Base-by-base conservation (phyloP, 495 filamentous ascomycete genomes). In the Symbiotaphrina buchneri region DNA sequence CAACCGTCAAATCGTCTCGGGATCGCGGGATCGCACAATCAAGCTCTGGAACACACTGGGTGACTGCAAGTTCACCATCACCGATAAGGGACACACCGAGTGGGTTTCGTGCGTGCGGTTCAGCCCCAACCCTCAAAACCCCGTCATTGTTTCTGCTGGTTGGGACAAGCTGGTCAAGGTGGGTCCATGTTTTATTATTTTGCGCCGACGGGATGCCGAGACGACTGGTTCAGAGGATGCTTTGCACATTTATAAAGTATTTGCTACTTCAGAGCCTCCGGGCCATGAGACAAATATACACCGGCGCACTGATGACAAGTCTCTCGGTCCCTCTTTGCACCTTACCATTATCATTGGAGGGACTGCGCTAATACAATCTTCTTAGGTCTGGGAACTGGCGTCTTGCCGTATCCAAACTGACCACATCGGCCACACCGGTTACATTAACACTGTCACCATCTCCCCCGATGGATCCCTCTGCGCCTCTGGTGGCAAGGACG, bases 91-190 rank as follows among this genome's bases (percentile, higher is more conserved):
- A 48, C 87, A 99, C 64, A 78, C 81, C 55, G 87, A 99, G 61
- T 99, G 87, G 87, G 90, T 94, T 38, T 93, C 83, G 37, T 95
- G 90, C 65, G 87, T 99, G 38, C 76, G 87, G 52, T 99, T 99
- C 78, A 84, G 75, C 67, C 87, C 87, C 45, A 99, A 99, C 68
- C 87, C 87, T 45, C 84, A 94, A 68, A 95, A 95, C 71, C 85
- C 87, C 45, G 87, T 99, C 51, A 99, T 99, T 56, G 87, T 99
- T 53, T 87, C 78, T 54, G 75, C 76, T 58, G 83, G 83, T 47
- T 99, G 87, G 90, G 87, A 99, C 68, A 99, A 99, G 70, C 73
- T 93, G 40, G 87, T 99, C 51, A 99, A 99, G 87, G 87, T 99
- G 71, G 46, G 85, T 54, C 27, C n/a, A 33, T 15, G 8, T 30